Percentiles rank a stretch among this genome's conserved stretches.
These are phyloP conservation scores for Fonsecaea nubica DNA, from an alignment of 2,329 filamentous ascomycete genomes.

Conservation along the genomic window DNA sequence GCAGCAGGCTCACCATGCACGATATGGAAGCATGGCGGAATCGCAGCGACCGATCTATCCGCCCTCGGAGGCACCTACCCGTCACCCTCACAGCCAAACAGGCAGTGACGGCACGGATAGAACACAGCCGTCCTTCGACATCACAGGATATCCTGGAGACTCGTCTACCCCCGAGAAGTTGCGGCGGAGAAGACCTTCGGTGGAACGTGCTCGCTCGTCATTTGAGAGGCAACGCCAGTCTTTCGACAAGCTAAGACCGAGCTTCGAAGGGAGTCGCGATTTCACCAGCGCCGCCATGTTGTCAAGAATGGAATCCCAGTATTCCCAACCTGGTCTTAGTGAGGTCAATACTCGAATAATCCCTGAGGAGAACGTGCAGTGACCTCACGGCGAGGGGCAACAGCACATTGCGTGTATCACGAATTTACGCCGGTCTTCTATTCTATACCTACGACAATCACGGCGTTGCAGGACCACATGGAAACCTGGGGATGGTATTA, in stretches of 20 bases:
- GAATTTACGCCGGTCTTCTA: conserved; percentile 29
- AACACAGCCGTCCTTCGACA: conserved; percentile 55
- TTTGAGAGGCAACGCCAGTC: conserved; percentile 85
- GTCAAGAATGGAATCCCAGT: conserved; percentile 78
- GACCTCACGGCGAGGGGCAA: conserved; percentile 20
- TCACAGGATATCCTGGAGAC: conserved; percentile 57
- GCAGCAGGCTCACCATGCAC: conserved; percentile 46
- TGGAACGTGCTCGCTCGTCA: conserved; percentile 77
- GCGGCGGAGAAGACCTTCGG: conserved; percentile 59
- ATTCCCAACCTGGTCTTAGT: conserved; percentile 50
- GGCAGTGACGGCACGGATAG: conserved; percentile 95
- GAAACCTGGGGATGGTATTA: conserved; percentile 2
- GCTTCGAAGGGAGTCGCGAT: conserved; percentile 86
- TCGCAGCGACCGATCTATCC: conserved; percentile 93
- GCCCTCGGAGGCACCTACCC: conserved; percentile 80
- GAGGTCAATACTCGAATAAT: conserved; percentile 31
- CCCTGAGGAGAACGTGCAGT: conserved; percentile 21
- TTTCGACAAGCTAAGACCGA: conserved; percentile 82
- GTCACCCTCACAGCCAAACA: conserved; percentile 83
- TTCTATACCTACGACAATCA: conserved; percentile 22
- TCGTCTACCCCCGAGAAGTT: conserved; percentile 61
- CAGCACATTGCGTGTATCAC: conserved; percentile 18
- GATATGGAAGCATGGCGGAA: conserved; percentile 71
- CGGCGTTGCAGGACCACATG: conserved; percentile 7
- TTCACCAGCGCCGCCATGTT: conserved; percentile 90